Percentiles rank a stretch among this genome's conserved stretches.
These are phyloP conservation scores for Sarocladiaceae sp. DNA, from an alignment of 2,329 filamentous ascomycete genomes.

Conservation along the genomic window DNA sequence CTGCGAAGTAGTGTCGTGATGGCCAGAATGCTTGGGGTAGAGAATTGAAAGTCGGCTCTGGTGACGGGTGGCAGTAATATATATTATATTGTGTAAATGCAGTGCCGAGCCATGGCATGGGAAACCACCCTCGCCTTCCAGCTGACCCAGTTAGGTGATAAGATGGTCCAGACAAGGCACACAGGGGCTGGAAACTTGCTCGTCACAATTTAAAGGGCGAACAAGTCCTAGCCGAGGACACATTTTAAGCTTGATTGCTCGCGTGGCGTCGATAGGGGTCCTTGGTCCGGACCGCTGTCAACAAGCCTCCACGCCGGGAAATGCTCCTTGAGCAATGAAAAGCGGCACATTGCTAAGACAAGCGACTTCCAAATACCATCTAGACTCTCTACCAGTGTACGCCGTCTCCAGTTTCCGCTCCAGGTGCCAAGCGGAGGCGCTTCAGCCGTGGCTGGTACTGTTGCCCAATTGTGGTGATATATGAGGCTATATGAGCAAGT, in stretches of 20 bases:
- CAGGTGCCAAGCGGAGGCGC: not conserved
- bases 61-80: not conserved
- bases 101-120: not conserved
- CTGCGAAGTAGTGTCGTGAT: too few relatives aligned
- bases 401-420: not conserved
- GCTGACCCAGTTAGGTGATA: too few relatives aligned
- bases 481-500: conserved; percentile 5
- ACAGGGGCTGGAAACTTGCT: not conserved
- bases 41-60: too few relatives aligned
- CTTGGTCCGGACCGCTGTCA: too few relatives aligned
- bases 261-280: not conserved
- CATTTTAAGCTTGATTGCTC: not conserved
- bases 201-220: not conserved
- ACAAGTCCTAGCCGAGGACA: not conserved
- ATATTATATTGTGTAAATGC: not conserved
- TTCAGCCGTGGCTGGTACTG: not conserved
- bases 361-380: not conserved
- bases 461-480: not conserved
- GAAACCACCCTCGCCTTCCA: too few relatives aligned
- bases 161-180: too few relatives aligned
- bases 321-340: not conserved
- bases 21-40: too few relatives aligned
- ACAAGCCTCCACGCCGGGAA: too few relatives aligned
- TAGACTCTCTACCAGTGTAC: not conserved
- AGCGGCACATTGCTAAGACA: not conserved